Evolutionary conservation across 2,329 filamentous ascomycete species (phyloP).

Genomic region (Akanthomyces uredinophilus): DNA sequence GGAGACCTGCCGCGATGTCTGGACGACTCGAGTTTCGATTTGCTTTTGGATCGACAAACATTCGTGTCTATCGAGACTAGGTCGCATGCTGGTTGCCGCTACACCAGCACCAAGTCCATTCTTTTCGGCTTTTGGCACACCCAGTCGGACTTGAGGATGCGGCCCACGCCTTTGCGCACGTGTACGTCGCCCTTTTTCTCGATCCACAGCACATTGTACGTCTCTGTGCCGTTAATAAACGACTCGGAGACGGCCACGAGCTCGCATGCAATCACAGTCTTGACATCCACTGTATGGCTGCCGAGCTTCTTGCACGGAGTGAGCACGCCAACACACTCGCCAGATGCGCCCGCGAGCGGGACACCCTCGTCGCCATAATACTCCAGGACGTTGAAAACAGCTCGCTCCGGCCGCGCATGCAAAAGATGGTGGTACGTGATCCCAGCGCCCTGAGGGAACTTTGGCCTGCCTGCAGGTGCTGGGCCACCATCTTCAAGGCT

Average conservation of each 20-base stretch:
- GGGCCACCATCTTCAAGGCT: constrained; percentile 1
- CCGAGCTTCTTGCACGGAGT: constrained; percentile 10
- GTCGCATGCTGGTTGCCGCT: neutral
- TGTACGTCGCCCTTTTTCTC: constrained; percentile 3
- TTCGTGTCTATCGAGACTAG: constrained; percentile 1
- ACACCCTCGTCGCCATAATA: constrained; percentile 12
- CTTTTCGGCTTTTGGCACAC: neutral
- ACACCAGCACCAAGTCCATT: constrained; percentile 5
- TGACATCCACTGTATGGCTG: constrained; percentile 1
- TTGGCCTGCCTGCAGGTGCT: neutral
- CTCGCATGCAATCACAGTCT: constrained; percentile 8
- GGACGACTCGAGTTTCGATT: constrained; percentile 7
- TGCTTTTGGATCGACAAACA: constrained; percentile 2
- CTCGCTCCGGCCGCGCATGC: constrained; percentile 7
- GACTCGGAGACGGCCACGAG: constrained; percentile 9
- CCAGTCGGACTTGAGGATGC: constrained; percentile 12
- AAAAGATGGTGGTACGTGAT: neutral
- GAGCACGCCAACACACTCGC: constrained; percentile 7
- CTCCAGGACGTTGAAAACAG: constrained; percentile 4
- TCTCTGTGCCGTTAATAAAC: constrained; percentile 2
- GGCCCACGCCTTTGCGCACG: constrained; percentile 10
- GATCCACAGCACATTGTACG: constrained; percentile 10
- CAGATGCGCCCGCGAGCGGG: constrained; percentile 1
- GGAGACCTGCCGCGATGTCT: neutral
- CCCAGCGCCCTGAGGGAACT: neutral